Evolutionary conservation across 2,329 filamentous ascomycete species (phyloP), one percentile per base, ranked within the genome.

Genomic region (Neopestalotiopsis sp.): DNA sequence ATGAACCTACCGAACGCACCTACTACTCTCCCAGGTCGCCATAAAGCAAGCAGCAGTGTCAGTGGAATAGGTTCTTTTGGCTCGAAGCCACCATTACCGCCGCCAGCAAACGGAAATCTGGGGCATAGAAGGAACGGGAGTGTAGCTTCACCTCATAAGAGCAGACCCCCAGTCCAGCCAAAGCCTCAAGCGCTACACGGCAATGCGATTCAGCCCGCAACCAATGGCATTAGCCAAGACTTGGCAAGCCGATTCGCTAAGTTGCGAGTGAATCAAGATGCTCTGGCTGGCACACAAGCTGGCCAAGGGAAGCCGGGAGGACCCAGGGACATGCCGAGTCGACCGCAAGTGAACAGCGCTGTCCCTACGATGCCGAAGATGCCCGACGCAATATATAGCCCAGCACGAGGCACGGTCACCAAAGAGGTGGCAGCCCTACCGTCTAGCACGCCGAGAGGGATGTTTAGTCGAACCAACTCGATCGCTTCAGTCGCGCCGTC

Each of bases 351-450:
- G 1, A 82, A 88, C 61, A 87, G 83, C 32, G 77, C 85, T n/a
- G 77, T 88, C 7, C 84, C 87, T 12, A 84, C 84, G 17, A 81
- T 94, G 75, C 92, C 92, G 12, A 92, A 92, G 76, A 81, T 91
- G 60, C 92, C 92, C 1, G 91, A 91, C 74, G 91, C 92, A 7
- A 92, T 93, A 4, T 95, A 94, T 75, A 94, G 90, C 74, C 92
- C 92, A n/a, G 91, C 91, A 1, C 86, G 92, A 42, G 93, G 92
- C 34, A 92, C 90, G 68, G 84, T 91, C 4, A 89, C 90, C 3
- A 89, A 87, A 30, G 89, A 90, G 69, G 85, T 88, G 30, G 87
- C 92, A 9, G 86, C 90, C 56, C 85, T 90, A 2, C 92, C 91
- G 1, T 85, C 90, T 30, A 91, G 88, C 73, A 90, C 88, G 3